A percentile compares a stretch with the other conserved stretches of the same genome.
Evolutionary conservation across 352 stramenopile genomes (phyloP).

Genomic region (Sclerospora graminicola): DNA sequence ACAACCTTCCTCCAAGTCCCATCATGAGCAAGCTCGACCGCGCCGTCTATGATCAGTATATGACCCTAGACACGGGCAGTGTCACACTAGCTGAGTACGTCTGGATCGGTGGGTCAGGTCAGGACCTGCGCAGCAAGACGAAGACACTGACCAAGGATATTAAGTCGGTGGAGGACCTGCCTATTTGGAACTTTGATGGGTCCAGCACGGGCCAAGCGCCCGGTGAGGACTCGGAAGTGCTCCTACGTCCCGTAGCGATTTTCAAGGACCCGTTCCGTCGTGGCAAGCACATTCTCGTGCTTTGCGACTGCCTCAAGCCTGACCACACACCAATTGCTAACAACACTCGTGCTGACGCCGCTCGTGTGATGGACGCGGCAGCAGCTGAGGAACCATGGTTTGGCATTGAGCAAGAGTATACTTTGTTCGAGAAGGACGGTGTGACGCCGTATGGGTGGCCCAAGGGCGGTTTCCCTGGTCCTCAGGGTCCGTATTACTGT

Average conservation of each 20-base stretch:
- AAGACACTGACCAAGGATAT: slow-evolving; percentile 80
- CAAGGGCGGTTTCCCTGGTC: slow-evolving; percentile 80
- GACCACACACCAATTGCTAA: slow-evolving; percentile 87
- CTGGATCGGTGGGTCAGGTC: slow-evolving; percentile 90
- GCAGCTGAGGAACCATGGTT: slow-evolving; percentile 83
- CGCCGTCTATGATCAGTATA: slow-evolving; percentile 74
- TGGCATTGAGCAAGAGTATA: slow-evolving; percentile 97
- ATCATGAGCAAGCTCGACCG: slow-evolving; percentile 79
- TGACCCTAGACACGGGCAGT: slow-evolving; percentile 38
- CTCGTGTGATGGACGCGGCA: slow-evolving; percentile 60
- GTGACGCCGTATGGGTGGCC: slow-evolving; percentile 89
- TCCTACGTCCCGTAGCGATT: slow-evolving; percentile 87
- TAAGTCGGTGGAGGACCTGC: slow-evolving; percentile 69
- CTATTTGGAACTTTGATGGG: slow-evolving; percentile 97
- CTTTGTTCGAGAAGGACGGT: slow-evolving; percentile 83
- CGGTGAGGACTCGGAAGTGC: slow-evolving; percentile 94
- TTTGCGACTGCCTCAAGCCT: slow-evolving; percentile 96
- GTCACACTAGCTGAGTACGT: slow-evolving; percentile 89
- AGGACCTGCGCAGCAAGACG: slow-evolving; percentile 91
- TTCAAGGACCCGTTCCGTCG: slow-evolving; percentile 95
- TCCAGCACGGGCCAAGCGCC: slow-evolving; percentile 94
- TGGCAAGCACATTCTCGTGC: slow-evolving; percentile 93
- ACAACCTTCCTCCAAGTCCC: neutral
- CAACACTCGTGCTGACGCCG: slow-evolving; percentile 83
- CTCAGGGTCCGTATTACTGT: slow-evolving; percentile 91